Evolutionary conservation across 345 rosid species (phyloP), one percentile per base, ranked within the genome.

Genomic region (Hypericum androsaemum): DNA sequence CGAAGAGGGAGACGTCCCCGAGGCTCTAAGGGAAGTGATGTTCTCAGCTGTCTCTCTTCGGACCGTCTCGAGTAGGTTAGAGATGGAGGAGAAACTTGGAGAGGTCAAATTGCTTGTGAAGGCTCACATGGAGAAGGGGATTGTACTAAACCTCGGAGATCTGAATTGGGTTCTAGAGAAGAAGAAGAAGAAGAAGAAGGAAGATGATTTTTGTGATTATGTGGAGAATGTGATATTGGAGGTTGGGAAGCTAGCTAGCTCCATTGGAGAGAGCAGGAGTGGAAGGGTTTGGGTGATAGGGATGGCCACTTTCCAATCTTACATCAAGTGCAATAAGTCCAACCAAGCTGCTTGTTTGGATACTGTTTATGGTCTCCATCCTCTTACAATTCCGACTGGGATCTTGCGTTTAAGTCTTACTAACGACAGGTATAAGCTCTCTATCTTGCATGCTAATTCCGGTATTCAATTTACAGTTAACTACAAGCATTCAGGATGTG

Each of bases 281-380:
- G 77, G 74, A 12, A 77, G 77, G 65, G 67, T 87, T 71, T 81
- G 88, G 88, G 58, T 90, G n/a, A 53, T 87, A 74, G 95, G 89
- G 40, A 73, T 78, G 53, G 87, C 98, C n/a, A 84, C 89, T 64
- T 81, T 84, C 52, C 83, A n/a, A n/a, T n/a, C n/a, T n/a, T n/a
- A n/a, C n/a, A n/a, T n/a, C n/a, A n/a, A n/a, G n/a, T n/a, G n/a
- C n/a, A n/a, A n/a, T n/a, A n/a, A n/a, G n/a, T n/a, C n/a, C n/a
- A n/a, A n/a, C n/a, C n/a, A 84, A 49, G 81, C 77, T 54, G 90
- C 95, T 9, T 82, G 89, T 16, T 69, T 75, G 1, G 87, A 84
- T 53, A 62, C 72, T 46, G 57, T 84, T 43, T 87, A 83, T 89
- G 75, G 78, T 46, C 80, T 87, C 16, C 78, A 78, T 56, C 80